Conservation (phyloP, 345 rosid genomes). For the Melaleuca quinquenervia region DNA sequence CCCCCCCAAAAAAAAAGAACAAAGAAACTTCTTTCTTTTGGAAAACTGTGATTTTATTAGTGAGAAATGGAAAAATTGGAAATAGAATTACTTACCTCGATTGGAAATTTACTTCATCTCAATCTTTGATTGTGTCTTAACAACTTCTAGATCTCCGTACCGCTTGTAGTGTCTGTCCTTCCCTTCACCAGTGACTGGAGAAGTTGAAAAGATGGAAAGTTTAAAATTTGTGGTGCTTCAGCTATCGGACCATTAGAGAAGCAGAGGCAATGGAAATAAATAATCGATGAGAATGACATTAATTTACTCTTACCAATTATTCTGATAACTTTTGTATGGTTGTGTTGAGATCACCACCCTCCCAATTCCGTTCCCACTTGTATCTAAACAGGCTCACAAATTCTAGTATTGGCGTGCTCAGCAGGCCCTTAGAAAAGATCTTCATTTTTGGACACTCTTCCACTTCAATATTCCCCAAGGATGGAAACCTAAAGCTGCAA, state of each 20-base stretch:
- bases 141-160: fast-evolving
- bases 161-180: fast-evolving
- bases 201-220: fast-evolving
- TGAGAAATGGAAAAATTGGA: background rate
- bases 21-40: no score
- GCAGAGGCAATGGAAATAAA: fast-evolving
- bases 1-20: no score
- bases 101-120: background rate
- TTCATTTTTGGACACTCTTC: background rate
- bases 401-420: fast-evolving
- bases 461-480: fast-evolving
- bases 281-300: background rate
- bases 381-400: fast-evolving
- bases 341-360: background rate
- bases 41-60: background rate
- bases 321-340: background rate
- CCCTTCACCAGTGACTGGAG: background rate
- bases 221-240: fast-evolving
- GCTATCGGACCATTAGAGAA: fast-evolving
- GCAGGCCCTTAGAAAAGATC: background rate
- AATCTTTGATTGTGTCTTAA: fast-evolving
- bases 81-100: fast-evolving
- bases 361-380: no score
- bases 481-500: background rate
- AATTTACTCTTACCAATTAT: background rate